Evolutionary conservation across 140 eudicot genomes (phyloP).

Genomic region (Anethum foeniculum): DNA sequence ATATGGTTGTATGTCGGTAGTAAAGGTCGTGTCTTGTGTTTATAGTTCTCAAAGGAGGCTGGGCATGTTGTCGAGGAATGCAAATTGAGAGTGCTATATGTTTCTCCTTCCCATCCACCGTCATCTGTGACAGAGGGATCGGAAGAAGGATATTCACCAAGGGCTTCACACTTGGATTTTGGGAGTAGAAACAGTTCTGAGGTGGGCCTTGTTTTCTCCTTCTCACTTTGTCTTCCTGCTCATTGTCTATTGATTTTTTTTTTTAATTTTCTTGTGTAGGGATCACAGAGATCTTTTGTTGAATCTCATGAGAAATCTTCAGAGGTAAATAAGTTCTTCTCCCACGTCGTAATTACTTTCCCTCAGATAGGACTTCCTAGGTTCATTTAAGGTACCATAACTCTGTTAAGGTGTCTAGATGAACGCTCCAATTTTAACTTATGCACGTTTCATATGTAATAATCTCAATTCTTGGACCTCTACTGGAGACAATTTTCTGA

Average conservation of each 20-base stretch:
- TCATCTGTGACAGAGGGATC: constrained; percentile 83
- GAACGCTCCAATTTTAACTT: neutral
- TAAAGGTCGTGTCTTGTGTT: constrained; percentile 4
- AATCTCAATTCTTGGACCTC: neutral
- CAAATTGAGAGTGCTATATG: constrained; percentile 73
- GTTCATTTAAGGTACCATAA: neutral
- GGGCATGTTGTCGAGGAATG: constrained; percentile 75
- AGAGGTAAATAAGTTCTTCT: constrained; percentile 28
- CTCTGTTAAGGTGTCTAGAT: neutral
- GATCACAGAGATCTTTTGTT: constrained; percentile 24
- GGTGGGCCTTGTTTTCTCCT: constrained; percentile 18
- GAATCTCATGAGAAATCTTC: constrained; percentile 39
- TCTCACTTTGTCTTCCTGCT: neutral
- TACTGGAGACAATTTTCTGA: neutral
- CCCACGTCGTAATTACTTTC: neutral
- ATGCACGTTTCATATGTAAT: neutral
- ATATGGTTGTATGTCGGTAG: constrained; percentile 1
- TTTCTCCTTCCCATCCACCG: constrained; percentile 81
- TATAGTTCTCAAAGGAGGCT: constrained; percentile 65
- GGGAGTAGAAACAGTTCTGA: constrained; percentile 31
- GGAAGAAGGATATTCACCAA: constrained; percentile 63
- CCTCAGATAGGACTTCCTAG: neutral
- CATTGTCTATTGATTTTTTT: neutral
- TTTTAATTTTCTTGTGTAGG: constrained; percentile 22
- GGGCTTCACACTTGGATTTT: constrained; percentile 29